phyloP scores from a whole-genome alignment of 208 protist genomes.

The Leptomonas seymouri region DNA sequence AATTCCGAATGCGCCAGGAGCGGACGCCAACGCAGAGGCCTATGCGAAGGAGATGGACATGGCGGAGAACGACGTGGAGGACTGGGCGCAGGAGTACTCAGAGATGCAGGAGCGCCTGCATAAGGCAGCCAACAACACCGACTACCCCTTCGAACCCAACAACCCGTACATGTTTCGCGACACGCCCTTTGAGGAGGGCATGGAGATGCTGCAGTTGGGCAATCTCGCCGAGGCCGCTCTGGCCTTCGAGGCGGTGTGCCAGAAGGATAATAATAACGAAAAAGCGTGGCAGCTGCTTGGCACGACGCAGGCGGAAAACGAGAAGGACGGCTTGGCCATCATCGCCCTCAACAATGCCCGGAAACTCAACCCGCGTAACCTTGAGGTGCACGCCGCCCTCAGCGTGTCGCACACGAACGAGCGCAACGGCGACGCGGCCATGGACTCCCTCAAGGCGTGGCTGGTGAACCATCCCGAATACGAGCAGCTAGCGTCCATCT shows the following conservation, averaged over 20 bases:
- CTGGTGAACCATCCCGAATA: conserved; percentile 81
- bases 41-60: conserved; percentile 35
- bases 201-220: conserved; percentile 68
- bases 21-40: conserved; percentile 10
- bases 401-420: conserved; percentile 91
- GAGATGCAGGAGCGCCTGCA: conserved; percentile 63
- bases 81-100: conserved; percentile 82
- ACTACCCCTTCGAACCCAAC: conserved; percentile 90
- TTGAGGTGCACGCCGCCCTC: conserved; percentile 76
- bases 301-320: conserved; percentile 88
- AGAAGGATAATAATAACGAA: conserved; percentile 64
- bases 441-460: conserved; percentile 81
- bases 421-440: conserved; percentile 64
- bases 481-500: conserved; percentile 67
- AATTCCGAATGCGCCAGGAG: conserved; percentile 5
- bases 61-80: conserved; percentile 51
- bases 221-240: conserved; percentile 89
- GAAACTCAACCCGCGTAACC: conserved; percentile 62
- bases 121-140: conserved; percentile 58
- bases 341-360: conserved; percentile 86
- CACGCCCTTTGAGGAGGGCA: conserved; percentile 74
- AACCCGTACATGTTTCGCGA: conserved; percentile 88
- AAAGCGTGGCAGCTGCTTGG: conserved; percentile 86
- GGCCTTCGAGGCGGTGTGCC: conserved; percentile 89
- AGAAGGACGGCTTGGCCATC: conserved; percentile 90